Evolutionary conservation across 129 eudicot genomes (phyloP).

Genomic region (Pseudognaphalium luteoalbum): DNA sequence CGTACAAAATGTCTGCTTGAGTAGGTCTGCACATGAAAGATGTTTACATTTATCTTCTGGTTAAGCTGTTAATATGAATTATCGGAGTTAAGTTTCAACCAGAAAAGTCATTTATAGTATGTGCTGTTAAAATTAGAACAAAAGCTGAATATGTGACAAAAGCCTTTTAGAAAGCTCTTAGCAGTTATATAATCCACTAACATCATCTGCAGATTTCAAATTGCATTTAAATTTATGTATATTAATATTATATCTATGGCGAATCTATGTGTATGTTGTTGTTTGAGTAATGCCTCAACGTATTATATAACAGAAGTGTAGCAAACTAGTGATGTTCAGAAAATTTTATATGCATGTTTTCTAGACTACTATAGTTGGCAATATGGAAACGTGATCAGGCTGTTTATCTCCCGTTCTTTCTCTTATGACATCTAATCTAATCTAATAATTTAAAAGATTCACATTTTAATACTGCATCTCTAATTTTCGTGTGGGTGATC

Average conservation of each 20-base stretch:
- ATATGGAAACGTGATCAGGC: background rate
- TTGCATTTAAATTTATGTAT: background rate
- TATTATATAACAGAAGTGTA: no score
- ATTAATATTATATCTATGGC: background rate
- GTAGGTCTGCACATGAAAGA: no score
- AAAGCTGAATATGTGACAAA: no score
- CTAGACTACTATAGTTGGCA: background rate
- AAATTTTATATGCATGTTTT: background rate
- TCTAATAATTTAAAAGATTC: background rate
- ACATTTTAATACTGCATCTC: background rate
- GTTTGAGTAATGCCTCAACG: background rate
- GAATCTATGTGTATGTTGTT: background rate
- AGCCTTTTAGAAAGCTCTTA: no score
- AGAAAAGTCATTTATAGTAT: no score
- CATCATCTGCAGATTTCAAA: background rate
- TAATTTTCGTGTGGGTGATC: background rate
- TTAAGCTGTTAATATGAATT: background rate
- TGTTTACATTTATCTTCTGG: background rate
- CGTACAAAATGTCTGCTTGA: background rate
- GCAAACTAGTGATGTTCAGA: background rate
- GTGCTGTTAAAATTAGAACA: no score
- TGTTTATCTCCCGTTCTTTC: background rate
- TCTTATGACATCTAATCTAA: background rate
- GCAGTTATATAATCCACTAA: no score
- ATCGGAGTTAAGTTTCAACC: background rate